Percentiles rank a stretch among this genome's conserved stretches.
Evolutionary conservation across 768 basidiomycete genomes (phyloP).

Genomic region (Scleroderma bovista): DNA sequence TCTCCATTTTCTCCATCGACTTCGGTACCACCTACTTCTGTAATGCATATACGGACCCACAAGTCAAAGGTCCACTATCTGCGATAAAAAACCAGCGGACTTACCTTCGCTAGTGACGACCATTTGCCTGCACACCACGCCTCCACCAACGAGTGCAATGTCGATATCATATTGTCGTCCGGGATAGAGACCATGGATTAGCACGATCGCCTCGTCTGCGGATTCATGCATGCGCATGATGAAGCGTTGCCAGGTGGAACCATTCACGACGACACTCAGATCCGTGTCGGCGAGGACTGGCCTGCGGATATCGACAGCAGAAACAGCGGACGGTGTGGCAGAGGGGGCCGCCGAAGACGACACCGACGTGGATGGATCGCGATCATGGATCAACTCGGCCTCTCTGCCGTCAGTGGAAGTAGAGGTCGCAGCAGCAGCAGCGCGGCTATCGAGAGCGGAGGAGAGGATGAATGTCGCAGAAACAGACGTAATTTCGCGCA

Average conservation of each 20-base stretch:
- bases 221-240: slow-evolving; percentile 76
- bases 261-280: slow-evolving; percentile 76
- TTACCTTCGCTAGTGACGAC: slow-evolving; percentile 50
- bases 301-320: slow-evolving; percentile 29
- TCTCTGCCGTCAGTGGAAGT: slow-evolving; percentile 7
- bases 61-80: slow-evolving; percentile 6
- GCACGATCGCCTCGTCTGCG: slow-evolving; percentile 83
- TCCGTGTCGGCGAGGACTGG: slow-evolving; percentile 60
- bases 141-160: slow-evolving; percentile 63
- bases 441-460: slow-evolving; percentile 37
- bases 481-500: slow-evolving; percentile 80
- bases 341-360: slow-evolving; percentile 19
- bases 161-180: slow-evolving; percentile 90
- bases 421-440: neutral
- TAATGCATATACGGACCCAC: neutral
- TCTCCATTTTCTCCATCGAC: neutral
- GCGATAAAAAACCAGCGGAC: slow-evolving; percentile 17
- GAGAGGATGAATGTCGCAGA: slow-evolving; percentile 69
- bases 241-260: slow-evolving; percentile 71
- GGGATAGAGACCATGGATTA: slow-evolving; percentile 85
- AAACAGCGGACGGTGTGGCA: slow-evolving; percentile 22
- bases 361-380: slow-evolving; percentile 4
- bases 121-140: slow-evolving; percentile 58
- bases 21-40: neutral
- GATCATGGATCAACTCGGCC: slow-evolving; percentile 13